These are phyloP conservation scores for Oenanthe javanica DNA, from an alignment of 140 eudicot species.

Conservation along the genomic window DNA sequence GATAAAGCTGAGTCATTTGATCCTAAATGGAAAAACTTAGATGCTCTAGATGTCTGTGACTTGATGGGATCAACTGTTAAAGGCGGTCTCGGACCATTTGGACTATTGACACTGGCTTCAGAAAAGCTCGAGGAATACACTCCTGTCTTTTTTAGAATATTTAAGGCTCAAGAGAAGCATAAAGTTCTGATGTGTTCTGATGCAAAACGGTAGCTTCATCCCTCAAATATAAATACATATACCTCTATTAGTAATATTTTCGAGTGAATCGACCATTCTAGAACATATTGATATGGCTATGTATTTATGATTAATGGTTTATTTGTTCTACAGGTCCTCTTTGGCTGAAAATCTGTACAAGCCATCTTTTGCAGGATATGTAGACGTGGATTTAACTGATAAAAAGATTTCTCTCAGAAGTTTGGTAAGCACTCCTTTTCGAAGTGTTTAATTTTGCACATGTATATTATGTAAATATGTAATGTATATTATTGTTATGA, in stretches of 20 bases:
- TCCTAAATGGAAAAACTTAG: conserved; percentile 40
- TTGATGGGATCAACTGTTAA: conserved; percentile 32
- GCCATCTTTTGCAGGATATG: conserved; percentile 73
- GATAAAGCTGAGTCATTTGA: conserved; percentile 57
- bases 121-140: conserved; percentile 57
- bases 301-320: neutral
- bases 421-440: conserved; percentile 24
- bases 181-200: conserved; percentile 70
- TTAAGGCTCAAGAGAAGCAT: conserved; percentile 27
- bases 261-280: no score
- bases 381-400: conserved; percentile 53
- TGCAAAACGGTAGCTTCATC: no score
- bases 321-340: conserved; percentile 26
- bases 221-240: no score
- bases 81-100: conserved; percentile 88
- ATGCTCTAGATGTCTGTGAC: conserved; percentile 44
- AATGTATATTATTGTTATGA: neutral
- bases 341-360: conserved; percentile 23
- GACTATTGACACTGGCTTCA: conserved; percentile 63
- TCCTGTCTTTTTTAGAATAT: conserved; percentile 59
- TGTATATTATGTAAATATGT: neutral
- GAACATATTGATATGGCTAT: neutral
- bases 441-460: neutral
- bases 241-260: no score
- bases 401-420: conserved; percentile 68